Evolutionary conservation across 768 basidiomycete genomes (phyloP).

Genomic region (Mycena belliarum): DNA sequence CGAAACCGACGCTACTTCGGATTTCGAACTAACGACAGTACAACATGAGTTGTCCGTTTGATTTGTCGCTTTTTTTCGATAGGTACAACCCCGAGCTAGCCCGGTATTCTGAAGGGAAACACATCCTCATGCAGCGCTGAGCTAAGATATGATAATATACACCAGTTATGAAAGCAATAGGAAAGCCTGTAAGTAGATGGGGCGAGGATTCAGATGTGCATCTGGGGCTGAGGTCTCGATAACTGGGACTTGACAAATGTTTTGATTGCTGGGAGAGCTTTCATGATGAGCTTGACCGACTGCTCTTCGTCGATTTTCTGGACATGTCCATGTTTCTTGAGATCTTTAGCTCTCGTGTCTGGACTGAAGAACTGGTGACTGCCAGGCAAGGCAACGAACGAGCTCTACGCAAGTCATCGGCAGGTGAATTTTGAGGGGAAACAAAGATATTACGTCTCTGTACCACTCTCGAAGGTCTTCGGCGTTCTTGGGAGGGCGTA

Average conservation of each 20-base stretch:
- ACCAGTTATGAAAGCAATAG: too few species aligned
- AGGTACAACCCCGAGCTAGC: too few species aligned
- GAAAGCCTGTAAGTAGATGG: too few species aligned
- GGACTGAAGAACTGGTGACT: slow-evolving; percentile 57
- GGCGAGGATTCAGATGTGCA: slow-evolving; percentile 11
- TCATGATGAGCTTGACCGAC: slow-evolving; percentile 73
- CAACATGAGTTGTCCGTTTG: too few species aligned
- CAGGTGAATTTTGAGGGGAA: background rate
- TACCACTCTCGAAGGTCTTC: slow-evolving; percentile 74
- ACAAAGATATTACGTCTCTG: slow-evolving; percentile 47
- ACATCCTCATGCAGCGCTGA: too few species aligned
- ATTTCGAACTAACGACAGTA: slow-evolving; percentile 8
- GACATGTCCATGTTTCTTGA: slow-evolving; percentile 67
- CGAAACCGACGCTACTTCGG: background rate
- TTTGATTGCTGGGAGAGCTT: slow-evolving; percentile 64
- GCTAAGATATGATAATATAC: too few species aligned
- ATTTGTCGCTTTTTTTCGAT: too few species aligned
- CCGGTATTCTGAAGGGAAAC: too few species aligned
- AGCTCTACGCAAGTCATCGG: slow-evolving; percentile 51
- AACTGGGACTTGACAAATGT: slow-evolving; percentile 44
- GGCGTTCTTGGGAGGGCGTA: slow-evolving; percentile 56
- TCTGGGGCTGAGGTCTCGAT: background rate
- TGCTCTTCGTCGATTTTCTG: slow-evolving; percentile 65
- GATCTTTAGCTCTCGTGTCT: slow-evolving; percentile 39
- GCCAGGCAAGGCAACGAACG: slow-evolving; percentile 67